Evolutionary conservation across 192 early-diverging fungal genomes (phyloP), one percentile per base, ranked within the genome.

Genomic region (Rhizophagus prolifer): DNA sequence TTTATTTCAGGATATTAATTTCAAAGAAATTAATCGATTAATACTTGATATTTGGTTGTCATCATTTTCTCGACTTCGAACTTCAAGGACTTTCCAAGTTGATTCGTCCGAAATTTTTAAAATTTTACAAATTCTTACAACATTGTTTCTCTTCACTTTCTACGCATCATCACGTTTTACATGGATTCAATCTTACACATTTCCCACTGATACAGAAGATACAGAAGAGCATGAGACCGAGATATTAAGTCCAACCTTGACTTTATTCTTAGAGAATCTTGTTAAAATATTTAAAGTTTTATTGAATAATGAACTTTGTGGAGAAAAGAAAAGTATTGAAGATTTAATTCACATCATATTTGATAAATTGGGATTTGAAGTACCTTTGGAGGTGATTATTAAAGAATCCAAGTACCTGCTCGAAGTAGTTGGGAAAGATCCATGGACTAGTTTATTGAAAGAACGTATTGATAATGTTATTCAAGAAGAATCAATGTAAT

Each of bases 281-380:
- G 2, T 5, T 38, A 67, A 67, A 38, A 41, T 41, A 34, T 67
- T 67, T 67, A 67, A 67, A 38, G 4, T 67, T 9, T 9, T 36
- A 34, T 67, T 38, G 14, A 34, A 67, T 67, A 34, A 67, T 67
- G 62, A 30, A 4, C 50, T 54, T 54, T 16, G 50, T 21, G 50
- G 21, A 21, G 62, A 31, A 64, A 67, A 21, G 7, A 38, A 21
- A n/a, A 21, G 21, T 41, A 67, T 36, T 67, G 65, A 67, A 67
- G 9, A 4, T 41, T 36, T 67, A 3, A 67, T 67, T 67, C 21
- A 30, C 4, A 41, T 67, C 21, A 67, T 67, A 36, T 41, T 67
- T 9, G 65, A 67, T 67, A 67, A 67, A 67, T 34, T 67, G 9
- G 65, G 65, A 67, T 67, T 67, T 67, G 65, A 67, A 21, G 14